Evolutionary conservation across 2,329 filamentous ascomycete genomes (phyloP), one percentile per base, ranked within the genome.

Genomic region (Verticillium dahliae): DNA sequence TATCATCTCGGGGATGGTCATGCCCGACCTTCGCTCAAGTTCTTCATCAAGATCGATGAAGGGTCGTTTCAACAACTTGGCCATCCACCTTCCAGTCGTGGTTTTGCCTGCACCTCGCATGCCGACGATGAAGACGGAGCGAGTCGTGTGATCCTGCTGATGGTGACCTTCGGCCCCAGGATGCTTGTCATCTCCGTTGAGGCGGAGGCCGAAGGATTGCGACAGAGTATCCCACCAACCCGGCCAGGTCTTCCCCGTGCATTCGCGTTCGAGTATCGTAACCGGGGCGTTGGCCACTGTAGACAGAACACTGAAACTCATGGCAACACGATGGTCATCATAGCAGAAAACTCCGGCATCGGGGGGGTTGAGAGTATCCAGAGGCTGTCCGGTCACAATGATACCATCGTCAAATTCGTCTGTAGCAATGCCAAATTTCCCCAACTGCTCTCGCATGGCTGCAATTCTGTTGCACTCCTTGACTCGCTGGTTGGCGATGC

Each of bases 71-170:
- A 98, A 80, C 34, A 90, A 84, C 63, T 85, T 85, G 0, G 90
- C 88, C 70, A 95, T 89, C 91, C 93, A 97, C 14, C 85, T 84
- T 60, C 95, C 95, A 39, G 91, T 90, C 0, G 95, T 99, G 0
- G 95, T 97, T 79, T 99, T 99, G 33, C 95, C 95, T 50, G 93
- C 95, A 61, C 95, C 95, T 66, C 95, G 87, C 95, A 99, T 99
- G 10, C 95, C 95, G 67, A 99, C 94, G 63, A 99, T 89, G 76
- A 97, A 92, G 59, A 98, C 88, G 0, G 93, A 97, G 57, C 85
- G 83, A 64, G 76, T 79, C 62, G 74, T 74, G 60, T 70, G 66
- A 13, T 71, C 67, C 35, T 74, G 76, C 11, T 74, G 70, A 31
- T 75, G 73, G 45, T 50, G 45, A 56, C 76, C 67, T 33, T 67